Evolutionary conservation across 176 grass and related monocot genomes (phyloP).

Genomic region (Canna indica): DNA sequence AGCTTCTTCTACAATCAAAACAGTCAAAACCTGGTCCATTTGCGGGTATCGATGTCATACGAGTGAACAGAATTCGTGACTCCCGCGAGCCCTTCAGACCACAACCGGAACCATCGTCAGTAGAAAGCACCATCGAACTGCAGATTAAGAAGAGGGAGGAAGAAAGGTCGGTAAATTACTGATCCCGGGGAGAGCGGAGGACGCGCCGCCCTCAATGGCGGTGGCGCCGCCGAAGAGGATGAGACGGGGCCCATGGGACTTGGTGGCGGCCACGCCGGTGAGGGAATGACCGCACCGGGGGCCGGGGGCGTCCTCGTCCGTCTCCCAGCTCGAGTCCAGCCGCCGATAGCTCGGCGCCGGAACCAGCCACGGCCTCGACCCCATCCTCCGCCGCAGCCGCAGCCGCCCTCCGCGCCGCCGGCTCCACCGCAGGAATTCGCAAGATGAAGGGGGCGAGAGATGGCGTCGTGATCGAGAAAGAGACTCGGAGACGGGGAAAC

Average conservation of each 20-base stretch:
- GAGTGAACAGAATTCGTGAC: slow-evolving; percentile 94
- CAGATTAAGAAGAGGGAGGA: neutral
- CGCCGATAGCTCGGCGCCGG: slow-evolving; percentile 61
- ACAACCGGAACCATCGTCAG: neutral
- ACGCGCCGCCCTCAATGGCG: slow-evolving; percentile 66
- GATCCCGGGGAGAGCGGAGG: slow-evolving; percentile 63
- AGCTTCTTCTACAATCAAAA: neutral
- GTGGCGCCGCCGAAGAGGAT: slow-evolving; percentile 98
- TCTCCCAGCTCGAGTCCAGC: slow-evolving; percentile 49
- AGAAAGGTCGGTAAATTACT: slow-evolving; percentile 31
- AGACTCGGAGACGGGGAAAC: no score
- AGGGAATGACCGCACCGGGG: slow-evolving; percentile 77
- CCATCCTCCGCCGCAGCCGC: slow-evolving; percentile 11
- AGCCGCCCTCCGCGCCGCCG: slow-evolving; percentile 2
- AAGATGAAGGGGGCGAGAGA: neutral
- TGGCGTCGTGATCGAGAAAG: neutral
- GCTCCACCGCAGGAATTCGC: neutral
- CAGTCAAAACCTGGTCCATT: slow-evolving; percentile 61
- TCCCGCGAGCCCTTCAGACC: slow-evolving; percentile 60
- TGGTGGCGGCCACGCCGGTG: slow-evolving; percentile 69
- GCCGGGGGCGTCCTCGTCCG: slow-evolving; percentile 60
- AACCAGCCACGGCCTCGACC: slow-evolving; percentile 52
- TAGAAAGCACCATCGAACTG: slow-evolving; percentile 13
- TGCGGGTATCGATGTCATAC: slow-evolving; percentile 64
- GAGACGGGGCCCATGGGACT: slow-evolving; percentile 71